These are phyloP conservation scores for Adenanthera pavonina DNA, from an alignment of 306 rosid species.

Conservation along the genomic window DNA sequence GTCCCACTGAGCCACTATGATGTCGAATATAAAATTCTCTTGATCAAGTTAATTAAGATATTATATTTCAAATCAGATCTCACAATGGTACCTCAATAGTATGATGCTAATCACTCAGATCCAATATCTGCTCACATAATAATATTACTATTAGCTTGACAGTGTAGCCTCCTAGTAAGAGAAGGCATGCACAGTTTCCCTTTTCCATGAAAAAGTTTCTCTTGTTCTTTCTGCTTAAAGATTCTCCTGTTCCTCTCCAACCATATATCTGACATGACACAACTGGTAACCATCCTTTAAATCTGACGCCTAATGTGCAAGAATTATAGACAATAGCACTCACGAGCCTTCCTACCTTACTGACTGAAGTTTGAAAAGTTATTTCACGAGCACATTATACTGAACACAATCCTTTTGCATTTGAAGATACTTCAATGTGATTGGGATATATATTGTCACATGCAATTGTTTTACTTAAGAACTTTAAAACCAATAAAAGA, in stretches of 20 bases:
- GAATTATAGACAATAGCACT: background rate
- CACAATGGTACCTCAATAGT: background rate
- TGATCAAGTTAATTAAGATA: constrained; percentile 1
- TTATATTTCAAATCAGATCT: background rate
- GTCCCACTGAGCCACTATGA: background rate
- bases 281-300: background rate
- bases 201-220: background rate
- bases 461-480: constrained; percentile 20
- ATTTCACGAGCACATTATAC: background rate
- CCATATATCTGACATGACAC: background rate
- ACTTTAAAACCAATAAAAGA: constrained; percentile 11
- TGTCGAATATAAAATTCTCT: background rate
- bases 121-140: background rate
- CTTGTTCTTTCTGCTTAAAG: background rate
- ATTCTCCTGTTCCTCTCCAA: background rate
- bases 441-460: constrained; percentile 9
- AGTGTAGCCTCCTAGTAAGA: background rate
- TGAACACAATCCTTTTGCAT: background rate
- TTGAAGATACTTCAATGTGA: background rate
- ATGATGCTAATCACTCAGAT: background rate
- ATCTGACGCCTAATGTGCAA: background rate
- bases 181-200: background rate
- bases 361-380: background rate
- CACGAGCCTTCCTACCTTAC: background rate
- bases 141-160: background rate